Conservation (phyloP, 495 filamentous ascomycete species). For the Elasticomyces elasticus region DNA sequence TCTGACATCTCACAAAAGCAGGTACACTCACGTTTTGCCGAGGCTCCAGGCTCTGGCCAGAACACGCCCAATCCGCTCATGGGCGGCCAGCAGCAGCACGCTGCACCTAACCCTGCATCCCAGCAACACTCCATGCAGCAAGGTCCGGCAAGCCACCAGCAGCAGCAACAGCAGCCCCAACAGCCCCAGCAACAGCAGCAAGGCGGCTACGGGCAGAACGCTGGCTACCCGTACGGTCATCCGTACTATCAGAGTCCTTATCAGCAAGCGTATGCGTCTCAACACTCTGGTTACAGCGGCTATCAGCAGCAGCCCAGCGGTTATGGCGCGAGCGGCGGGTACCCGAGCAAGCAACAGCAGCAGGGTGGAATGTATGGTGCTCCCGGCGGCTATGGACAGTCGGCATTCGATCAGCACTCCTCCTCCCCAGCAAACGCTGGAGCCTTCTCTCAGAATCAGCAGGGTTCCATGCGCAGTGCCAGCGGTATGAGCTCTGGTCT, state of each 20-base stretch:
- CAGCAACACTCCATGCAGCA: conserved; percentile 38
- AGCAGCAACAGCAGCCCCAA: conserved; percentile 36
- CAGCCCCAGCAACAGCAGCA: conserved; percentile 26
- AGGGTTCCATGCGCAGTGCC: conserved; percentile 32
- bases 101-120: conserved; percentile 43
- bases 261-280: conserved; percentile 54
- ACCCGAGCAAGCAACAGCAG: conserved; percentile 42
- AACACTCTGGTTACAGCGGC: conserved; percentile 37
- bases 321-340: conserved; percentile 44
- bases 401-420: conserved; percentile 62
- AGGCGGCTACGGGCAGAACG: conserved; percentile 13
- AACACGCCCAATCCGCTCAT: conserved; percentile 78
- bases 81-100: conserved; percentile 53
- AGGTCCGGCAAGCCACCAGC: conserved; percentile 45
- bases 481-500: conserved; percentile 54
- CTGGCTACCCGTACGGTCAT: conserved; percentile 55
- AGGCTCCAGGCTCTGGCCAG: conserved; percentile 74
- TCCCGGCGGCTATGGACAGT: conserved; percentile 61
- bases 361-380: conserved; percentile 76
- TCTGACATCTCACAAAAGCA: conserved; percentile 35
- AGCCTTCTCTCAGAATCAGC: conserved; percentile 46
- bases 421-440: conserved; percentile 64
- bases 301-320: conserved; percentile 50
- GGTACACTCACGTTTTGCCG: conserved; percentile 59
- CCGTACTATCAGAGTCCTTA: conserved; percentile 77